Conservation (phyloP, 805 yeast genomes). For the Yueomyces sp. region DNA sequence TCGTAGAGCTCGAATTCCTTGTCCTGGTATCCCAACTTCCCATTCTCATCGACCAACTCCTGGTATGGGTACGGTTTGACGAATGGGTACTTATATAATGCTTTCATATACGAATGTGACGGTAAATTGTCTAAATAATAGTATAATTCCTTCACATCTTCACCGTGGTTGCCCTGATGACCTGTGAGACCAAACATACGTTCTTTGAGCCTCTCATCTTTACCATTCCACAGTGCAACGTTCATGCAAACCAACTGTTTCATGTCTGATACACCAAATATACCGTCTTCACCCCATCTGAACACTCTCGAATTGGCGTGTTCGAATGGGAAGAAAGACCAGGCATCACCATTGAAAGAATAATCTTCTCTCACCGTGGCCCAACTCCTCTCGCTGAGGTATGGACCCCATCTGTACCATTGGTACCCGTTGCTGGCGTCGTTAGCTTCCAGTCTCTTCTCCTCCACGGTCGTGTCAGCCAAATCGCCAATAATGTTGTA, state of each 20-base stretch:
- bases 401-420: conserved; percentile 89
- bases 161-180: conserved; percentile 92
- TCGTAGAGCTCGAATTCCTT: conserved; percentile 75
- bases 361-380: conserved; percentile 80
- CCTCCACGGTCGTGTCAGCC: conserved; percentile 22
- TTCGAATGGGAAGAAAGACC: conserved; percentile 80
- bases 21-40: conserved; percentile 50
- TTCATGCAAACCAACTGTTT: conserved; percentile 64
- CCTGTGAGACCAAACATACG: conserved; percentile 81
- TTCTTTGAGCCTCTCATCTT: conserved; percentile 76
- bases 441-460: conserved; percentile 25
- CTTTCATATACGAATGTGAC: conserved; percentile 85
- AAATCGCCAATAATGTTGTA: conserved; percentile 10
- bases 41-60: conserved; percentile 54
- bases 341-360: conserved; percentile 75
- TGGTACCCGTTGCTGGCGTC: conserved; percentile 28
- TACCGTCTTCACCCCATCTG: conserved; percentile 94
- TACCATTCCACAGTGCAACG: conserved; percentile 86
- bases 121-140: conserved; percentile 87
- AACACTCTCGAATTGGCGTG: conserved; percentile 69
- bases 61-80: conserved; percentile 62
- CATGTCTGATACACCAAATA: conserved; percentile 79
- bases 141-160: conserved; percentile 79
- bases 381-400: conserved; percentile 81
- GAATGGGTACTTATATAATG: conserved; percentile 87